Percentiles rank a stretch among this genome's conserved stretches.
Evolutionary conservation across 768 basidiomycete species (phyloP).

Genomic region (Podaxis pistillaris): DNA sequence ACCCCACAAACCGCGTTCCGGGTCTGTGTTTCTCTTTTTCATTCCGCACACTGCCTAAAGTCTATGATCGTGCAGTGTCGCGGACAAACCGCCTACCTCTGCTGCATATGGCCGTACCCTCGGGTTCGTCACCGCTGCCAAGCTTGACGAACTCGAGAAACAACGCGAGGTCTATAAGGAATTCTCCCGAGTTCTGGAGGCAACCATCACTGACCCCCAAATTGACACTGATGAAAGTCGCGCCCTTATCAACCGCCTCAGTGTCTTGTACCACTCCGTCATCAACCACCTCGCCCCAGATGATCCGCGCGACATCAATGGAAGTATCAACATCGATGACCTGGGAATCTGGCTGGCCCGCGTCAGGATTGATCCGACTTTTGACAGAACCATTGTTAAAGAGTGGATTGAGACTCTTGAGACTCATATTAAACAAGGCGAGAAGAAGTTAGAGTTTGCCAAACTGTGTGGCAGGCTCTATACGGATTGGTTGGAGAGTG

Average conservation of each 20-base stretch:
- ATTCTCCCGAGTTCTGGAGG: slow-evolving; percentile 31
- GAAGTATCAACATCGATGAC: slow-evolving; percentile 27
- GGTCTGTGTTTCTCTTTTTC: neutral
- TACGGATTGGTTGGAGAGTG: slow-evolving; percentile 43
- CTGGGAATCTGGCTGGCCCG: slow-evolving; percentile 38
- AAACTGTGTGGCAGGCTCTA: slow-evolving; percentile 40
- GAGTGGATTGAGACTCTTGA: slow-evolving; percentile 38
- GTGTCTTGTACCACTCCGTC: neutral
- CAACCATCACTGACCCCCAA: slow-evolving; percentile 2
- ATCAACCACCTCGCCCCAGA: slow-evolving; percentile 5
- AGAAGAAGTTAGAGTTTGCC: slow-evolving; percentile 37
- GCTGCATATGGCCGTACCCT: slow-evolving; percentile 19
- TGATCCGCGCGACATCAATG: slow-evolving; percentile 15
- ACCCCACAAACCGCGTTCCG: slow-evolving; percentile 4
- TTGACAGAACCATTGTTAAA: slow-evolving; percentile 31
- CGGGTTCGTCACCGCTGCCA: slow-evolving; percentile 41
- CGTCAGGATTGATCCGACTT: slow-evolving; percentile 38
- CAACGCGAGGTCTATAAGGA: slow-evolving; percentile 34
- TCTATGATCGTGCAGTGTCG: neutral
- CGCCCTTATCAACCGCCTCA: slow-evolving; percentile 1
- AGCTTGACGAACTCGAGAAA: slow-evolving; percentile 42
- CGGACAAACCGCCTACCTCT: slow-evolving; percentile 8
- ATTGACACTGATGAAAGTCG: too few relatives aligned
- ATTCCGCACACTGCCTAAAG: neutral
- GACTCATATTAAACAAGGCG: slow-evolving; percentile 34